Percentiles rank a stretch among this genome's conserved stretches.
Evolutionary conservation across 768 basidiomycete species (phyloP).

Genomic region (Coprinellus micaceus): DNA sequence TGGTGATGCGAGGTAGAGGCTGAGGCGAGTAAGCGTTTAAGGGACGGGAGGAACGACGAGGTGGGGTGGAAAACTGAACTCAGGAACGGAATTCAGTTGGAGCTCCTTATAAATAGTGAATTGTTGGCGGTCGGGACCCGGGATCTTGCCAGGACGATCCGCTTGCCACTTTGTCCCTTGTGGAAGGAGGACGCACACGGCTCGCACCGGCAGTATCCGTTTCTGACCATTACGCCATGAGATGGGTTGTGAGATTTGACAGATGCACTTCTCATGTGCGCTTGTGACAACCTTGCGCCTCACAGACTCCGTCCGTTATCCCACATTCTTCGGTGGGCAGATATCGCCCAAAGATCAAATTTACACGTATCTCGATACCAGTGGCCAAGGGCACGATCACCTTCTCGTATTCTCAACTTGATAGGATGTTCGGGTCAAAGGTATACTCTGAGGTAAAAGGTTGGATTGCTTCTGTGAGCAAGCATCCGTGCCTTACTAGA

Average conservation of each 20-base stretch:
- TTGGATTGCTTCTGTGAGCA: neutral
- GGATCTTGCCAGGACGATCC: slow-evolving; percentile 25
- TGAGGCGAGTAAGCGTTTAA: neutral
- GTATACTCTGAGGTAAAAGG: neutral
- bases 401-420: neutral
- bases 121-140: neutral
- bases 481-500: neutral
- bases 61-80: slow-evolving; percentile 16
- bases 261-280: neutral
- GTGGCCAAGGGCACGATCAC: neutral
- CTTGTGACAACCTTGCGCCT: neutral
- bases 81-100: slow-evolving; percentile 16
- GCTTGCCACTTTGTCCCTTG: slow-evolving; percentile 16
- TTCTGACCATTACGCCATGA: slow-evolving; percentile 9
- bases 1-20: slow-evolving; percentile 18
- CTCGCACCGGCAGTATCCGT: slow-evolving; percentile 21
- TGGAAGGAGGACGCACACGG: neutral
- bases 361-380: neutral
- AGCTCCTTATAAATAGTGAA: slow-evolving; percentile 28
- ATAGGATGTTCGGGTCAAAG: slow-evolving; percentile 4
- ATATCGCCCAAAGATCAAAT: neutral
- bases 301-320: neutral
- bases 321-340: neutral
- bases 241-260: neutral
- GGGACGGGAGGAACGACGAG: slow-evolving; percentile 18